Percentiles rank a stretch among this genome's conserved stretches.
Evolutionary conservation across 371 early-diverging fungal genomes (phyloP).

Genomic region (Mortierella sp.): DNA sequence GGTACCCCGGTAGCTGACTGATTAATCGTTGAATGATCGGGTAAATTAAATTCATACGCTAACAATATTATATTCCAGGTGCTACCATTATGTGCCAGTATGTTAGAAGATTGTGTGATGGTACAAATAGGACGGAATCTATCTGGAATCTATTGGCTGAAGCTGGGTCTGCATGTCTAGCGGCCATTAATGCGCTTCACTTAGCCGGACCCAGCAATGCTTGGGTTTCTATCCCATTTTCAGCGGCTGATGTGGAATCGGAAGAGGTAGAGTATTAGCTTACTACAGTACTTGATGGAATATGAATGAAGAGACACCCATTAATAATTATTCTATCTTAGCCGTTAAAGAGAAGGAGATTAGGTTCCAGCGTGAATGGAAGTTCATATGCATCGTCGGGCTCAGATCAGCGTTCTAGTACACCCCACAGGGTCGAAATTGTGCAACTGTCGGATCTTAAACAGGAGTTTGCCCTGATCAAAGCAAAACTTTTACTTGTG

Average conservation of each 20-base stretch:
- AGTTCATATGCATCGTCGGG: neutral
- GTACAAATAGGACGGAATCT: conserved; percentile 16
- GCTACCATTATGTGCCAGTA: conserved; percentile 46
- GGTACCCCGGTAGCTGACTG: too few relatives aligned
- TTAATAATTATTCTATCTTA: conserved; percentile 5
- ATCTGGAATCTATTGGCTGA: conserved; percentile 16
- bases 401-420: neutral
- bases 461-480: conserved; percentile 33
- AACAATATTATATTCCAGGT: conserved; percentile 4
- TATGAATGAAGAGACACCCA: neutral
- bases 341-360: conserved; percentile 19
- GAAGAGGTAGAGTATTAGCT: conserved; percentile 19
- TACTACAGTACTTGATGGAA: neutral
- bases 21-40: too few relatives aligned
- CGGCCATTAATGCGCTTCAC: conserved; percentile 46
- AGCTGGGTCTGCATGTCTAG: conserved; percentile 25
- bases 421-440: conserved; percentile 23
- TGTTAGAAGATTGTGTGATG: conserved; percentile 23
- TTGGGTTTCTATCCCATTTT: conserved; percentile 28
- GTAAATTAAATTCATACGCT: neutral
- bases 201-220: conserved; percentile 22
- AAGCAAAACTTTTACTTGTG: conserved; percentile 34
- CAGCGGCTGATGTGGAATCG: neutral
- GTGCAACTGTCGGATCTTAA: conserved; percentile 28
- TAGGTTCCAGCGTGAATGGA: neutral